Evolutionary conservation across 2,329 filamentous ascomycete species (phyloP), one percentile per base, ranked within the genome.

Genomic region (Apiospora marii): DNA sequence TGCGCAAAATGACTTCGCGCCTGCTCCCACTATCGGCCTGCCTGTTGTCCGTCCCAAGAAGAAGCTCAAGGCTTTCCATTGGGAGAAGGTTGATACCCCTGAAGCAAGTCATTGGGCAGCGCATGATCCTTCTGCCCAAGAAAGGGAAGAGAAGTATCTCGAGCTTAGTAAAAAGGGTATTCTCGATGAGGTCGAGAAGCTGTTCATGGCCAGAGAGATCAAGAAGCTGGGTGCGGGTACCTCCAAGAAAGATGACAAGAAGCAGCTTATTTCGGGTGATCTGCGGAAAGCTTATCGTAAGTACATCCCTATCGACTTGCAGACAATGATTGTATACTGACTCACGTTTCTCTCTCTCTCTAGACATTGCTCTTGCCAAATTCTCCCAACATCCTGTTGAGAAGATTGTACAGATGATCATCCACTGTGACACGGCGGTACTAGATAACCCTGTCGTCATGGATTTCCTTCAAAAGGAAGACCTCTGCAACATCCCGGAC

Each of bases 1-100:
- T 68, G 89, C 92, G 75, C 87, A 90, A 76, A 86, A 88, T 44
- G 86, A 86, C 72, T 88, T 89, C 74, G 84, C 85, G 27, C 81
- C 87, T 6, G 80, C 87, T 19, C 84, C 90, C 30, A 89, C 90
- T 10, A 87, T 94, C 76, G 91, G 92, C 61, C 84, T 97, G 78
- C 92, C 94, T 48, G 93, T 95, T 74, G 94, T 95, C 70, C 88
- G 96, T 77, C 95, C 96, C 30, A 98, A 98, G 90, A 98, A 98
- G 91, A 99, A 98, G 88, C 94, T 99, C 83, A 99, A 99, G 90
- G 96, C 96, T 73, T 88, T 99, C 77, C 96, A 99, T 85, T 98
- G 96, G 96, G 96, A 99, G 84, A 98, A 98, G 87, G 94, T 99
- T 71, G 96, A 99, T 83, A 90, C 93, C 70, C 94, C 95, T 30